Conservation (phyloP, 768 basidiomycete species). For the Mrakia blollopis region DNA sequence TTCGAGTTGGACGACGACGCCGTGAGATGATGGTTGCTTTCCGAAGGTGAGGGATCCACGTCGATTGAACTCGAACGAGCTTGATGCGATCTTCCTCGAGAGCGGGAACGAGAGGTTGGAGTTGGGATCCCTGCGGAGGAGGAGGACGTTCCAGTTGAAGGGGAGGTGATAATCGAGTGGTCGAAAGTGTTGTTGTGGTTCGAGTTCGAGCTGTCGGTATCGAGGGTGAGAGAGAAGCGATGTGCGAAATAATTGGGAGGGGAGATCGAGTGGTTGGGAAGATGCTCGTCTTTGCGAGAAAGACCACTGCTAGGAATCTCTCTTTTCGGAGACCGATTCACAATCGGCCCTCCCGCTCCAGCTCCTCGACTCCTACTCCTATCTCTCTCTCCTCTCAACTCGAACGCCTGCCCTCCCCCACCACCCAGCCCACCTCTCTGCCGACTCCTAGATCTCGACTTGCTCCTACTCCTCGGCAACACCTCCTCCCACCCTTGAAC, state of each 20-base stretch:
- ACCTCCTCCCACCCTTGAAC: constrained; percentile 31
- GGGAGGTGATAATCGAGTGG: not conserved
- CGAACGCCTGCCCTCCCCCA: not conserved
- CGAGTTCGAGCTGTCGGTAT: no score
- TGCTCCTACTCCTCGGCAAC: not conserved
- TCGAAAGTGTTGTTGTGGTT: no score
- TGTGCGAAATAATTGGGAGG: not conserved
- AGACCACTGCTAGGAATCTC: no score
- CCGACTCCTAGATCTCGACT: not conserved
- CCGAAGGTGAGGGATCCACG: not conserved
- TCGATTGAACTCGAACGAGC: not conserved
- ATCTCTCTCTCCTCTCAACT: not conserved
- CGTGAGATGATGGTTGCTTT: not conserved
- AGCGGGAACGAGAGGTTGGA: not conserved
- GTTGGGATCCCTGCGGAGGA: not conserved
- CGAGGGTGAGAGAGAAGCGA: not conserved
- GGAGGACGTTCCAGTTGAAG: not conserved
- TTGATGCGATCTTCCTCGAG: not conserved
- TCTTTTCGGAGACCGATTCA: no score
- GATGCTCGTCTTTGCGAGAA: no score
- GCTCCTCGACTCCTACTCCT: not conserved
- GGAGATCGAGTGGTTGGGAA: not conserved
- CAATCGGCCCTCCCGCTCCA: no score
- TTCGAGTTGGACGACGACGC: not conserved
- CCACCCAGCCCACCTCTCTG: not conserved